Percentiles rank a stretch among this genome's conserved stretches.
These are phyloP conservation scores for Cochlearia excelsa DNA, from an alignment of 345 rosid genomes.

Conservation along the genomic window DNA sequence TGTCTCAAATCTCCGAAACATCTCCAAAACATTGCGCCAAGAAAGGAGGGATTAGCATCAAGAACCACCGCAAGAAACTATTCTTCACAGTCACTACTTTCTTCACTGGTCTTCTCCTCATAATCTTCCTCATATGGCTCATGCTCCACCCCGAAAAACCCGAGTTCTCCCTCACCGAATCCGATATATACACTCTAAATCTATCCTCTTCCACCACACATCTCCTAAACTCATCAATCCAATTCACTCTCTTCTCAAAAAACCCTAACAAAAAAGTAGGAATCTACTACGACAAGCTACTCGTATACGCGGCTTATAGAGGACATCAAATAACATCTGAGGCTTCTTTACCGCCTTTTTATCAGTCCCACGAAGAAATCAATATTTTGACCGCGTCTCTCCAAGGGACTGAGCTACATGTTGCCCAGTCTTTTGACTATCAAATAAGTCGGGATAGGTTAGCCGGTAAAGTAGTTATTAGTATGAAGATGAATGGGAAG, in stretches of 20 bases:
- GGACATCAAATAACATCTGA: constrained; percentile 75
- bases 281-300: constrained; percentile 73
- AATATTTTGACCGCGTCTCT: constrained; percentile 44
- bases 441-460: constrained; percentile 59
- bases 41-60: too few relatives aligned
- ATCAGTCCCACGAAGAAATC: constrained; percentile 64
- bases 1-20: constrained; percentile 55
- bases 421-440: constrained; percentile 58
- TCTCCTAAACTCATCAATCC: constrained; percentile 80
- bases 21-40: constrained; percentile 86
- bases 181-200: too few relatives aligned
- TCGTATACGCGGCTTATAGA: constrained; percentile 57
- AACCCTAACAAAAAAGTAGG: constrained; percentile 77
- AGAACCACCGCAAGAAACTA: constrained; percentile 40
- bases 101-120: constrained; percentile 13
- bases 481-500: constrained; percentile 59
- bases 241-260: constrained; percentile 53
- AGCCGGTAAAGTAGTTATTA: constrained; percentile 51
- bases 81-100: constrained; percentile 46
- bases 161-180: too few relatives aligned
- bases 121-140: too few relatives aligned
- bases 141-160: too few relatives aligned
- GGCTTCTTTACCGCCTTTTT: constrained; percentile 64
- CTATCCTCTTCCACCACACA: constrained; percentile 53
- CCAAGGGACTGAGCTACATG: constrained; percentile 42